Evolutionary conservation across 1,139 yeast genomes (phyloP), one percentile per base, ranked within the genome.

Genomic region (Yamadazyma diospyri): DNA sequence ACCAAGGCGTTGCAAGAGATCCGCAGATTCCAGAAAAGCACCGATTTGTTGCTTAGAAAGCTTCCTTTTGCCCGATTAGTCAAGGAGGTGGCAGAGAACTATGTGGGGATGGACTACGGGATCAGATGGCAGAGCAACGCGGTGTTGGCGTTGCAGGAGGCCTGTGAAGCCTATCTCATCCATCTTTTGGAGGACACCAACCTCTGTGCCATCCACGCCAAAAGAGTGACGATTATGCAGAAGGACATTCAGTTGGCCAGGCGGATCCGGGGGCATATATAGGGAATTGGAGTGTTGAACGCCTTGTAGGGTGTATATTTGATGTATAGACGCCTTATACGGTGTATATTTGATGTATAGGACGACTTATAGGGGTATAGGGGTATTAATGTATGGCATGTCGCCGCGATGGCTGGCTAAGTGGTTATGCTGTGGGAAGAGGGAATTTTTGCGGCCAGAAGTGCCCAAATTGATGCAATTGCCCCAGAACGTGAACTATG

Each of bases 121-220:
- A 64, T 85, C 33, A 72, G 94, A 50, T 89, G 97, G 96, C 96
- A 89, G 53, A 77, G 88, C 14, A 78, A 83, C 49, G 97, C 97
- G 1, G 72, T 89, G 11, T 53, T 84, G 51, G 97, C 97, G 2
- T 62, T 89, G 23, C 97, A 89, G 51, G 97, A 89, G 51, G 96
- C 97, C 0, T 77, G 92, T 26, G 97, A 88, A 54, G 95, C 96
- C 3, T 89, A 81, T 49, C 59, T 89, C 43, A 86, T 88, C 8
- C 89, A 88, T 39, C 59, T 89, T 34, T 71, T 89, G 43, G 97
- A 89, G 53, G 97, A 89, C 53, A 88, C 96, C 6, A 88, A 88
- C 48, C 58, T 89, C 32, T 76, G 95, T 61, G 97, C 97, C 4
- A 69, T 87, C 22, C 97, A 89, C 56, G 97, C 97, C 2, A 88